A percentile compares a stretch with the other conserved stretches of the same genome.
phyloP scores from a whole-genome alignment of 2,329 filamentous ascomycete genomes.

The Ceratocystis cubensis region DNA sequence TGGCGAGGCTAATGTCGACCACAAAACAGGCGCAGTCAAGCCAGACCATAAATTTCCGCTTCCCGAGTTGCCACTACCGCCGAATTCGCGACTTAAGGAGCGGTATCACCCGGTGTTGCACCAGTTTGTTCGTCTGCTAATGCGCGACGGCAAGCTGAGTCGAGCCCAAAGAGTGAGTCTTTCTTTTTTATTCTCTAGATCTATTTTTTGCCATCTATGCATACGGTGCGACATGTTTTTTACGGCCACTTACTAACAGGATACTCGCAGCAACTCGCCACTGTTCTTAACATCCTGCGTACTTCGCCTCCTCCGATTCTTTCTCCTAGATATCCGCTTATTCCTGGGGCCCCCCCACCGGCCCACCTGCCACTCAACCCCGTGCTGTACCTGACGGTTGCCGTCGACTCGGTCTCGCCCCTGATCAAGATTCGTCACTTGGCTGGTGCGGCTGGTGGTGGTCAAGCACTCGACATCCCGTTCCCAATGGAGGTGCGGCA shows the following conservation, averaged over 20 bases:
- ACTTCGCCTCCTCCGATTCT: constrained; percentile 68
- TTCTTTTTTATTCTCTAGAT: constrained; percentile 4
- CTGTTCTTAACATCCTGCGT: constrained; percentile 72
- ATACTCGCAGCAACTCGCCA: constrained; percentile 60
- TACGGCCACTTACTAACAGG: neutral
- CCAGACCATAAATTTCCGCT: constrained; percentile 67
- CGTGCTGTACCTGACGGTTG: constrained; percentile 74
- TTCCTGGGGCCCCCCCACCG: constrained; percentile 65
- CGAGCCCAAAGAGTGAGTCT: constrained; percentile 68
- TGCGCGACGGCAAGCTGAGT: constrained; percentile 82
- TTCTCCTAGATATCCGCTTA: constrained; percentile 56
- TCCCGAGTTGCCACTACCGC: constrained; percentile 53
- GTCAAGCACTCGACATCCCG: constrained; percentile 69
- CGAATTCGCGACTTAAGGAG: constrained; percentile 53
- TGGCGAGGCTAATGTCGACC: constrained; percentile 17
- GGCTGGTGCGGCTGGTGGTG: constrained; percentile 73
- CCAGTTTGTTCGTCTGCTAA: constrained; percentile 82
- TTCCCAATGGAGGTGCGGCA: constrained; percentile 63
- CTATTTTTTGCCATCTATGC: neutral
- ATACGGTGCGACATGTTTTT: neutral
- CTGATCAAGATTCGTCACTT: constrained; percentile 67
- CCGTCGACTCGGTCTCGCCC: constrained; percentile 85
- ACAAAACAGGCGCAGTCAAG: constrained; percentile 24
- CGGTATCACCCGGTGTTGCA: constrained; percentile 75
- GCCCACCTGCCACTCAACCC: constrained; percentile 78